Percentiles rank a stretch among this genome's conserved stretches.
phyloP scores from a whole-genome alignment of 495 filamentous ascomycete genomes.

The Ramalina peruviana region DNA sequence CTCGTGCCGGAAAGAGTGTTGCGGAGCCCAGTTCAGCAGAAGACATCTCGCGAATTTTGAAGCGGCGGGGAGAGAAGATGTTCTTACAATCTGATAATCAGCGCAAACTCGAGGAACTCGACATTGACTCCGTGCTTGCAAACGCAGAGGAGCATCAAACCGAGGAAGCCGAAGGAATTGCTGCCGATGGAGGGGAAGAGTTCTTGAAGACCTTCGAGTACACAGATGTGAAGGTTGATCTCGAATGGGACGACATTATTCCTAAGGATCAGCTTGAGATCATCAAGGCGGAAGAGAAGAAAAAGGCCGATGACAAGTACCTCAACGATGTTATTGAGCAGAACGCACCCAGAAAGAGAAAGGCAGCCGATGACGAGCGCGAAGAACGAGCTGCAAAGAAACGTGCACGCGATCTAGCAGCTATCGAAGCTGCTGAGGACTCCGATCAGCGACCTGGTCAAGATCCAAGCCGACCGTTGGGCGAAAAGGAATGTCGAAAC shows the following conservation, averaged over 20 bases:
- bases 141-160: constrained; percentile 94
- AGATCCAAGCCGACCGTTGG: constrained; percentile 75
- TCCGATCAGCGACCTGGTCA: constrained; percentile 44
- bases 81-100: constrained; percentile 95
- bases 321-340: constrained; percentile 71
- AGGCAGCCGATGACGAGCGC: constrained; percentile 50
- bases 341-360: constrained; percentile 75
- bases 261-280: constrained; percentile 79
- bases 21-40: constrained; percentile 73
- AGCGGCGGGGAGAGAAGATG: constrained; percentile 88
- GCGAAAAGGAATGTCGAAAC: constrained; percentile 82
- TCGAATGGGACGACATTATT: constrained; percentile 97
- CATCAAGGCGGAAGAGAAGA: constrained; percentile 78
- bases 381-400: constrained; percentile 90
- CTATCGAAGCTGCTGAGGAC: constrained; percentile 34
- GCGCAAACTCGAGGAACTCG: constrained; percentile 90
- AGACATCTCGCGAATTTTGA: constrained; percentile 85
- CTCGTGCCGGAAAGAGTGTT: constrained; percentile 32
- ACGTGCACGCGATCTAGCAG: constrained; percentile 56
- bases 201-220: constrained; percentile 83
- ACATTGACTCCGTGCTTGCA: constrained; percentile 91
- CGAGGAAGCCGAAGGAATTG: constrained; percentile 75
- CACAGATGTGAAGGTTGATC: constrained; percentile 84
- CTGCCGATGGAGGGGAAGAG: constrained; percentile 83
- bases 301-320: constrained; percentile 68